Base-by-base conservation (phyloP, 306 rosid genomes). In the Gynostemma pentaphyllum region DNA sequence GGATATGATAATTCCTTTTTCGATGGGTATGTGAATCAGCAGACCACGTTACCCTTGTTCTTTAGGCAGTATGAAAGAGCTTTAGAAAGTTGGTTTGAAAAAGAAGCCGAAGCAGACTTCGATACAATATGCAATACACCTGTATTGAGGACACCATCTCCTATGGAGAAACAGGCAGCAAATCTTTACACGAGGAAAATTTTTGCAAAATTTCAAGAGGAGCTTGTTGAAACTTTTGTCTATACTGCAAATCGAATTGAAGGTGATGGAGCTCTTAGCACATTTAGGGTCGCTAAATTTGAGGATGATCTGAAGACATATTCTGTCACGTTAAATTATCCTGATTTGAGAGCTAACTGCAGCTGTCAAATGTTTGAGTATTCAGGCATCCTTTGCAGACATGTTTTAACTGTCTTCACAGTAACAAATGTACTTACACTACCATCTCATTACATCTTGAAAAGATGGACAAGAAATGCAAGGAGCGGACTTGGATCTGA, bases 391-490 rank as follows among this genome's bases (percentile, higher is more conserved):
- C 72, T 64, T 27, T 76, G 81, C 21, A 72, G 81, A 42, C 77
- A 76, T 50, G 64, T 76, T 51, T 68, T 76, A 68, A 77, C 81
- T 29, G 74, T 76, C 5, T 76, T 76, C 54, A 63, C 71, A 57
- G 81, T 72, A 30, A 76, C 64, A 26, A 73, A 77, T 57, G 82
- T 77, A 51, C 75, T 77, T 29, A 77, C 82, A 5, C 75, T 77
- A 57, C 78, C 82, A 5, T 45, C 75, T n/a, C 72, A 73, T 50
- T 77, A 73, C 21, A 69, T 77, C 40, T 66, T 77, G 72, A 73
- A 73, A 61, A 68, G 82, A 16, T 77, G 78, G 78, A 73, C 78
- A 51, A 69, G 64, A 60, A 77, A 65, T 69, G 82, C 82, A 24
- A 77, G 61, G 62, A 65, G 72, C 60, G 75, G 82, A 18, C 45